Evolutionary conservation across 2,329 filamentous ascomycete genomes (phyloP).

Genomic region (Cladophialophora yegresii): DNA sequence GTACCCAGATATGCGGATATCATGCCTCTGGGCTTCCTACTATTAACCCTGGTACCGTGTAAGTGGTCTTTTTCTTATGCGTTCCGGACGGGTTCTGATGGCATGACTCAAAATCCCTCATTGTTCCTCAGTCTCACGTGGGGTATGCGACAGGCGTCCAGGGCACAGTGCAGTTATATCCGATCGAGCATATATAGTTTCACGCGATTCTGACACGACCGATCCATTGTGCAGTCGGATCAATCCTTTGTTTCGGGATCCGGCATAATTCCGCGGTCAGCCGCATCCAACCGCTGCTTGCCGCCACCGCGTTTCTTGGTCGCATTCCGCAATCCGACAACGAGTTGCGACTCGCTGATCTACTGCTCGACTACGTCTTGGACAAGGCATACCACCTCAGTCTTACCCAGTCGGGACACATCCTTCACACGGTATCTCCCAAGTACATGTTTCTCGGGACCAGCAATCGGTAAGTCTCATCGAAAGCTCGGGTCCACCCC

Average conservation of each 20-base stretch:
- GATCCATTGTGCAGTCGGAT: neutral
- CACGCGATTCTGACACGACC: neutral
- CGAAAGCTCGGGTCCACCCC: constrained; percentile 2
- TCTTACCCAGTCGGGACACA: neutral
- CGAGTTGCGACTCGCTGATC: neutral
- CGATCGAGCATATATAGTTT: too few species aligned
- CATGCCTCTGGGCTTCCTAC: too few species aligned
- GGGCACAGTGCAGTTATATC: too few species aligned
- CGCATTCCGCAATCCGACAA: neutral
- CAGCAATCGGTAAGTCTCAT: constrained; percentile 5
- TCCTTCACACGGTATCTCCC: neutral
- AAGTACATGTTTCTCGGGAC: neutral
- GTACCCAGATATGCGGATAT: neutral
- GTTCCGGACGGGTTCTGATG: too few species aligned
- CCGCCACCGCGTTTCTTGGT: neutral
- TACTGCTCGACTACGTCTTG: neutral
- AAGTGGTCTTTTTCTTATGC: too few species aligned
- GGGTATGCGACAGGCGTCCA: too few species aligned
- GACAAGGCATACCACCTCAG: neutral
- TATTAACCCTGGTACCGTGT: too few species aligned
- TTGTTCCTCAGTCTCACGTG: too few species aligned
- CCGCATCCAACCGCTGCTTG: constrained; percentile 7
- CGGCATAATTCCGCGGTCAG: constrained; percentile 11
- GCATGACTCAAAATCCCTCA: too few species aligned
- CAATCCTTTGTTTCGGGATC: neutral